phyloP scores from a whole-genome alignment of 2,329 filamentous ascomycete genomes.

The Diatrype stigma region DNA sequence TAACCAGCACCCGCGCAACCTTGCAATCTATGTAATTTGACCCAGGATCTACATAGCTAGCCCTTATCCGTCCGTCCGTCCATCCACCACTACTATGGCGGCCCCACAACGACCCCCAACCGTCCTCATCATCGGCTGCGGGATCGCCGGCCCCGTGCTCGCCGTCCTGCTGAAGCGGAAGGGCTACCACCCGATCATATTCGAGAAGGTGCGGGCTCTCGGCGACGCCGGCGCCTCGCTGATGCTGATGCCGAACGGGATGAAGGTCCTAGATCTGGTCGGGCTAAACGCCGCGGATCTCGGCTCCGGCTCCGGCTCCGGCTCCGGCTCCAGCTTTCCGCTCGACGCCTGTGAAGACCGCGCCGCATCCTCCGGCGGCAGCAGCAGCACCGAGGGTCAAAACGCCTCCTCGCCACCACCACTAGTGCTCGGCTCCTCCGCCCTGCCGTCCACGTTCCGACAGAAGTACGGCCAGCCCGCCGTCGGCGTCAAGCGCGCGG shows the following conservation, averaged over 20 bases:
- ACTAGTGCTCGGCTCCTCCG: conserved; percentile 14
- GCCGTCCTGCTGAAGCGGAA: conserved; percentile 18
- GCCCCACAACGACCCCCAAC: no score
- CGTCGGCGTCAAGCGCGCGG: conserved; percentile 16
- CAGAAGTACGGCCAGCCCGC: conserved; percentile 17
- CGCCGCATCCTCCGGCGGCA: conserved; percentile 8
- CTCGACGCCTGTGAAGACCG: conserved; percentile 13
- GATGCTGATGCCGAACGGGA: conserved; percentile 23
- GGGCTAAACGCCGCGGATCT: conserved; percentile 5
- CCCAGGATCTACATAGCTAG: no score
- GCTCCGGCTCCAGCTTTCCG: conserved; percentile 1
- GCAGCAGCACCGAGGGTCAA: no score
- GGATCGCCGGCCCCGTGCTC: conserved; percentile 19
- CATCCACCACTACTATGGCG: no score
- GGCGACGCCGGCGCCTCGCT: conserved; percentile 21
- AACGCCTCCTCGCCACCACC: no score
- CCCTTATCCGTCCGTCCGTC: no score
- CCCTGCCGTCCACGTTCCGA: conserved; percentile 11
- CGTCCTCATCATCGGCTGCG: conserved; percentile 22
- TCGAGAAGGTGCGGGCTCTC: conserved; percentile 17
- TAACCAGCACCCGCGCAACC: no score
- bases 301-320: neutral
- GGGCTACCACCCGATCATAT: conserved; percentile 21
- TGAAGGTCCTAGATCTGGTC: conserved; percentile 19
- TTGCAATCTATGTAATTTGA: no score